A percentile compares a stretch with the other conserved stretches of the same genome.
Conservation (phyloP, 2,329 filamentous ascomycete genomes). For the Fusarium succisae region DNA sequence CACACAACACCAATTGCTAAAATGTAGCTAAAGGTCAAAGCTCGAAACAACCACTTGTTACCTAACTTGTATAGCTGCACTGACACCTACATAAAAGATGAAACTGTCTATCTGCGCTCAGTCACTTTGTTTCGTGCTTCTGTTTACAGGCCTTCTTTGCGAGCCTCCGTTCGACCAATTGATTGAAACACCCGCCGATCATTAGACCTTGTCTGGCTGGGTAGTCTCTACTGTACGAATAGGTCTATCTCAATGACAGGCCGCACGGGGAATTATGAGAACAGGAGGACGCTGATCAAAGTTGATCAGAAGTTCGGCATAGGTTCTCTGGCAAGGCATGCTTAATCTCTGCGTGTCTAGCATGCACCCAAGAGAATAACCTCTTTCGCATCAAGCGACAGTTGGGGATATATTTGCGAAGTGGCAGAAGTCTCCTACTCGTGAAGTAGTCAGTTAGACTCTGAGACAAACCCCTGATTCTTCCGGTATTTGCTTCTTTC, state of each 20-base stretch:
- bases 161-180: neutral
- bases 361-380: neutral
- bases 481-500: constrained; percentile 26
- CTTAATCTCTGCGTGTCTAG: neutral
- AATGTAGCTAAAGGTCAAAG: constrained; percentile 5
- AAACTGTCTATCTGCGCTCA: constrained; percentile 10
- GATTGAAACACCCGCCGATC: neutral
- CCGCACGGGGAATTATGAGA: neutral
- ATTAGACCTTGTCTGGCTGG: neutral
- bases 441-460: constrained; percentile 1
- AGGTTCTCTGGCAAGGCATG: neutral
- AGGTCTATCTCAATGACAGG: neutral
- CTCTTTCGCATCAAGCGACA: neutral
- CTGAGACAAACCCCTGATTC: constrained; percentile 1
- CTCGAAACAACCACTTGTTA: constrained; percentile 13
- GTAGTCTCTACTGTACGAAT: neutral
- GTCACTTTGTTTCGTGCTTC: neutral
- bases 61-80: neutral
- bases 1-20: neutral
- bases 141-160: neutral
- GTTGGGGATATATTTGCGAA: neutral
- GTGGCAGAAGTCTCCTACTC: neutral
- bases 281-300: neutral
- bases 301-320: neutral
- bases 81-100: neutral